A percentile compares a stretch with the other conserved stretches of the same genome.
phyloP scores from a whole-genome alignment of 139 green algal genomes.

The Chlamydomonas sphaeroides region DNA sequence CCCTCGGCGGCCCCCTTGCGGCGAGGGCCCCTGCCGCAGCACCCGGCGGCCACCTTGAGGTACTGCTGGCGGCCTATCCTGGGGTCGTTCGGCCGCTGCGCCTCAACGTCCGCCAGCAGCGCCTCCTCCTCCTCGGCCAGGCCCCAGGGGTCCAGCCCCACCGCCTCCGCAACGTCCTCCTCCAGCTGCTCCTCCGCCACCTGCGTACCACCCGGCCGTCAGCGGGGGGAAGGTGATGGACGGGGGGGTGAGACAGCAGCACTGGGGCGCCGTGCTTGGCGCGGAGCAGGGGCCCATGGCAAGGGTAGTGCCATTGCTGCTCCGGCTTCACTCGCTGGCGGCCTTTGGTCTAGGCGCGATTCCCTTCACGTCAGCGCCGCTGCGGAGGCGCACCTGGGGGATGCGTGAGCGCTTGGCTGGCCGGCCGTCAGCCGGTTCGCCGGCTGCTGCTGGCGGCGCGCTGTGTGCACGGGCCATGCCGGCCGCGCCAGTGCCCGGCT shows the following conservation, averaged over 20 bases:
- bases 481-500: no score
- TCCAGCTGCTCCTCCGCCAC: constrained; percentile 36
- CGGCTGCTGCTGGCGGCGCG: neutral
- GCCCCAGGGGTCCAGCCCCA: constrained; percentile 31
- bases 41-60: constrained; percentile 8
- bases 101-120: constrained; percentile 36
- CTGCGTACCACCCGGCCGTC: neutral
- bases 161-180: constrained; percentile 10
- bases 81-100: constrained; percentile 5
- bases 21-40: neutral
- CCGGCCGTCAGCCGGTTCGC: neutral
- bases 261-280: no score
- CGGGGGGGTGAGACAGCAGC: neutral
- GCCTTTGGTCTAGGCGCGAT: no score
- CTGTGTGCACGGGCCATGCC: no score
- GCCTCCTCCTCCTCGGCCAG: constrained; percentile 39
- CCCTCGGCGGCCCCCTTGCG: no score
- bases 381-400: neutral
- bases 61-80: neutral
- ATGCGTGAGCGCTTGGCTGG: constrained; percentile 26
- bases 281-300: no score
- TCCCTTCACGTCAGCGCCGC: no score
- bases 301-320: no score
- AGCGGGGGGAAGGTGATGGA: neutral
- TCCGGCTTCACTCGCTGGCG: no score